Conservation (phyloP, 768 basidiomycete genomes). For the Mrakia blollopis region DNA sequence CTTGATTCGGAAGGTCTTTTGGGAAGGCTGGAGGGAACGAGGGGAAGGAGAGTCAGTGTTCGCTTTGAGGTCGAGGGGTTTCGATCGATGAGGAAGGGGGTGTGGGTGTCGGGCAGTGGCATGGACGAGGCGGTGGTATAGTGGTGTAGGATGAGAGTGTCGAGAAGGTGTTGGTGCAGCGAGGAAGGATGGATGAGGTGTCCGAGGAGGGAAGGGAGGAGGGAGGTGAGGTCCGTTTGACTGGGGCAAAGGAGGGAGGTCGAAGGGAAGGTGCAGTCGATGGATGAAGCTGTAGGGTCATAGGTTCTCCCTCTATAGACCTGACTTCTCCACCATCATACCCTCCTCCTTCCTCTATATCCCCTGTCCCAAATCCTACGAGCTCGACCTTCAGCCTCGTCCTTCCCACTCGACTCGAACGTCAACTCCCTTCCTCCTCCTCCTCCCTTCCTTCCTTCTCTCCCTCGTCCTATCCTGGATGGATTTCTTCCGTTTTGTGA, state of each 20-base stretch:
- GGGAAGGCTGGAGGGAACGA: conserved; percentile 70
- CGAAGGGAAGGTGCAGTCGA: neutral
- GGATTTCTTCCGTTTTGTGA: too few relatives aligned
- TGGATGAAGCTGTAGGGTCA: neutral
- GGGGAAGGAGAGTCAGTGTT: neutral
- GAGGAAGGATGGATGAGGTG: neutral
- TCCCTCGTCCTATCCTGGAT: neutral
- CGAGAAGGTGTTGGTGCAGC: neutral
- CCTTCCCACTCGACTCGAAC: neutral
- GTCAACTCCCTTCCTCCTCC: neutral
- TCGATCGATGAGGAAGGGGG: neutral
- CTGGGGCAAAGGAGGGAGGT: neutral
- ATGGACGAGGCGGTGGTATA: neutral
- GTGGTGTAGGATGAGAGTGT: neutral
- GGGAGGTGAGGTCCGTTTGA: neutral
- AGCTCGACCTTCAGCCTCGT: neutral
- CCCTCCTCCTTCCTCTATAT: neutral
- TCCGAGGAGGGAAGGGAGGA: neutral
- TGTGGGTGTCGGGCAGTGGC: neutral
- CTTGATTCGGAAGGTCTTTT: conserved; percentile 98
- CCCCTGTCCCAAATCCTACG: neutral
- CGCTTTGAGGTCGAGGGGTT: neutral
- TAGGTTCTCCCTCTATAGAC: conserved; percentile 1
- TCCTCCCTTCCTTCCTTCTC: neutral
- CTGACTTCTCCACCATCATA: neutral